Conservation (phyloP, 441 rosid genomes). For the Adansonia gregorii region DNA sequence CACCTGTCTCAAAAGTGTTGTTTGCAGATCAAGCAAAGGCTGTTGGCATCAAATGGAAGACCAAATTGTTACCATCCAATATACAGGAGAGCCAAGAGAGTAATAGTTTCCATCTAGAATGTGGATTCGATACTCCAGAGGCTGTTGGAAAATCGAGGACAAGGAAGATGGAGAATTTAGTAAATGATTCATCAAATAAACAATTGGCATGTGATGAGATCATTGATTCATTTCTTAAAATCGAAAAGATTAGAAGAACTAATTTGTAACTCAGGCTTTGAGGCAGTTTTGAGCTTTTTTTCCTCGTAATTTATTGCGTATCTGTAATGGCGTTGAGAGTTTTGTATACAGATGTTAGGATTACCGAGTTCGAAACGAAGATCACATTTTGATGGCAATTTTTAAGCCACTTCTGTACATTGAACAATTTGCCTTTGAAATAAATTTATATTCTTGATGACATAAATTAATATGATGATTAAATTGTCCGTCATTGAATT, state of each 20-base stretch:
- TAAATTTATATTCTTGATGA: background rate
- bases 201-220: constrained; percentile 31
- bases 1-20: constrained; percentile 48
- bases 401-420: constrained; percentile 8
- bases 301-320: background rate
- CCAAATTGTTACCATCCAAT: constrained; percentile 37
- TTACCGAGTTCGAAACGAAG: constrained; percentile 1
- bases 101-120: constrained; percentile 26
- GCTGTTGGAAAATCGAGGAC: constrained; percentile 21
- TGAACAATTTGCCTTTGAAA: background rate
- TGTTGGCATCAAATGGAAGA: constrained; percentile 61
- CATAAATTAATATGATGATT: background rate
- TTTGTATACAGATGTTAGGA: constrained; percentile 8
- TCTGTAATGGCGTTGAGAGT: background rate
- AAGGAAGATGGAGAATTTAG: background rate
- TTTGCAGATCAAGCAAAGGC: constrained; percentile 86
- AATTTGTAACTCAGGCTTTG: constrained; percentile 25
- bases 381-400: constrained; percentile 8
- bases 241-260: constrained; percentile 34
- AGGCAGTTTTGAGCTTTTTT: background rate
- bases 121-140: constrained; percentile 5
- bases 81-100: constrained; percentile 31
- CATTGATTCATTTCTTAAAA: constrained; percentile 38
- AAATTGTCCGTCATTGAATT: background rate
- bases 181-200: constrained; percentile 21